Percentiles rank a stretch among this genome's conserved stretches.
These are phyloP conservation scores for Sporothrix schenckii DNA, from an alignment of 2,329 filamentous ascomycete species.

Conservation along the genomic window DNA sequence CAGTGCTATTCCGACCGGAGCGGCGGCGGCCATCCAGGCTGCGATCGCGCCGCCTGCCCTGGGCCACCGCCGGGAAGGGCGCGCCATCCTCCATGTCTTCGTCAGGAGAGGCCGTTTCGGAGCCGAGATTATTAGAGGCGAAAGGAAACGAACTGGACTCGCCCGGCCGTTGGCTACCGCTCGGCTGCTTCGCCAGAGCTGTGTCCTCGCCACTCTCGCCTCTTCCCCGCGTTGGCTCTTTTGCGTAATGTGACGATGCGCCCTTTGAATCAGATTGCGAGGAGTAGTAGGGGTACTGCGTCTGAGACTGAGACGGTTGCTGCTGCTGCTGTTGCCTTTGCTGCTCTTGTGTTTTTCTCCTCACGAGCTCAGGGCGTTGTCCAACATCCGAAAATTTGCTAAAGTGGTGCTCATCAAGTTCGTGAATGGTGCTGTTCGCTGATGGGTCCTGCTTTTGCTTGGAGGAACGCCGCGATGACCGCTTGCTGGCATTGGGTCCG, in stretches of 20 bases:
- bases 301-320: background rate
- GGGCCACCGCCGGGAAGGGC: conserved; percentile 69
- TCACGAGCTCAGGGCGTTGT: conserved; percentile 3
- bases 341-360: conserved; percentile 18
- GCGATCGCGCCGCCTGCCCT: conserved; percentile 57
- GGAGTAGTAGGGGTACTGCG: conserved; percentile 14
- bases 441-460: conserved; percentile 51
- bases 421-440: conserved; percentile 47
- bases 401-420: conserved; percentile 35
- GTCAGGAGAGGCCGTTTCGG: conserved; percentile 36
- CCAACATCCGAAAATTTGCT: background rate
- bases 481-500: conserved; percentile 53
- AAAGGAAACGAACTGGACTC: conserved; percentile 29
- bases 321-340: conserved; percentile 14
- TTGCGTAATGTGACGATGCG: conserved; percentile 4
- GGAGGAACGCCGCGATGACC: conserved; percentile 55
- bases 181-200: conserved; percentile 1
- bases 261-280: background rate
- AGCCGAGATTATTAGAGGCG: background rate
- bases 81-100: conserved; percentile 63
- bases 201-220: background rate
- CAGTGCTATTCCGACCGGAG: conserved; percentile 55
- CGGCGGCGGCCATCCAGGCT: conserved; percentile 53
- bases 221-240: background rate
- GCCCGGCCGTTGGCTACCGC: background rate